Evolutionary conservation across 495 filamentous ascomycete species (phyloP).

Genomic region (Aspergillus panamensis): DNA sequence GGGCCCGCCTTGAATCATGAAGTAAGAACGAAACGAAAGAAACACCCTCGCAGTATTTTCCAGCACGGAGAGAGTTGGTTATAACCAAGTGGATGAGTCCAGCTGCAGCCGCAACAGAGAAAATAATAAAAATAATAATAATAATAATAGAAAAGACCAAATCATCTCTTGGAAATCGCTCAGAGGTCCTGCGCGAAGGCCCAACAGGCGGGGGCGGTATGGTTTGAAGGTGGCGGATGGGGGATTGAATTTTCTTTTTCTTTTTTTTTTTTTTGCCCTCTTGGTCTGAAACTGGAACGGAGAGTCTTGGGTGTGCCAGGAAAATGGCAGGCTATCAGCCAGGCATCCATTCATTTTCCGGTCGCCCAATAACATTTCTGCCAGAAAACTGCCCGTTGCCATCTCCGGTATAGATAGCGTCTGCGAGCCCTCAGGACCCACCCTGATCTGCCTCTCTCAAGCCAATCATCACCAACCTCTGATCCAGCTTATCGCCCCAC

Average conservation of each 20-base stretch:
- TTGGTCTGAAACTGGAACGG: constrained; percentile 18
- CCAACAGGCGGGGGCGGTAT: constrained; percentile 23
- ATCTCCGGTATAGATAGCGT: constrained; percentile 19
- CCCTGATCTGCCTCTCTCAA: constrained; percentile 9
- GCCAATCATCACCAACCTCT: constrained; percentile 15
- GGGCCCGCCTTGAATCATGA: background rate
- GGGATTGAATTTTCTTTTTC: constrained; percentile 12
- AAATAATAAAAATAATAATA: background rate
- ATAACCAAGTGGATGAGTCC: constrained; percentile 10
- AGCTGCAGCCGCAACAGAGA: constrained; percentile 13
- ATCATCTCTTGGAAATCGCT: background rate
- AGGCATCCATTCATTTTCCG: constrained; percentile 18
- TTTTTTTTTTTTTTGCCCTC: constrained; percentile 13
- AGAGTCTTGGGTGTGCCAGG: constrained; percentile 1
- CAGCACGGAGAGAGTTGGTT: constrained; percentile 10
- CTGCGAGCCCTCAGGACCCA: constrained; percentile 12
- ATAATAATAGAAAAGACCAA: background rate
- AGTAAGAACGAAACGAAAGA: background rate
- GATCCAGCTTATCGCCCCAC: constrained; percentile 28
- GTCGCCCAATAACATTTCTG: constrained; percentile 14
- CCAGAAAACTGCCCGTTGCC: constrained; percentile 6
- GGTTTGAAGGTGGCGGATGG: constrained; percentile 19
- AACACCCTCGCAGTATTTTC: background rate
- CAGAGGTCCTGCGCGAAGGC: constrained; percentile 23
- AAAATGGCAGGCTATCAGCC: constrained; percentile 20